Base-by-base conservation (phyloP, 331 rosid species). In the Rosa hybrid region DNA sequence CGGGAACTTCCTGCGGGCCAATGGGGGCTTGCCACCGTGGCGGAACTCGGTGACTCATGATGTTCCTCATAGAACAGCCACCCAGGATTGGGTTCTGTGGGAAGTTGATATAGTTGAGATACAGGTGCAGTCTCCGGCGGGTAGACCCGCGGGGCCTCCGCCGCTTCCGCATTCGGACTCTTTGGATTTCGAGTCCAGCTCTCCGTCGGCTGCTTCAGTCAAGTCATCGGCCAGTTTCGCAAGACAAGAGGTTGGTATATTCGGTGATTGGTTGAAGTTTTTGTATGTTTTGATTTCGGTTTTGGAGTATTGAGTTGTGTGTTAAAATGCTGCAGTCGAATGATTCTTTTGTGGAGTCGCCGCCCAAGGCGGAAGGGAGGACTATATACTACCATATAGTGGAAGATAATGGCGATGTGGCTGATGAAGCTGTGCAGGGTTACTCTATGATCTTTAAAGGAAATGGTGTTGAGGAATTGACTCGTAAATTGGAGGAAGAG, bases 321-420 rank as follows among this genome's bases (percentile, higher is more conserved):
- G 56, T 68, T 59, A 9, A 38, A 41, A 17, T 41, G 49, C 53
- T 76, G 82, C 86, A 94, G 98, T 85, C 93, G 14, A 80, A 67
- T 75, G 93, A 89, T 69, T 83, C 85, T 4, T 45, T 74, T 17
- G 86, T 75, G 77, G 83, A 38, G 56, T 74, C 84, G 2, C 91
- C 92, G 0, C 92, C 91, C 3, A 93, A 85, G 82, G n/a, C 23
- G 30, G 97, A 90, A 16, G 99, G 99, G 49, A 77, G 99, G 79
- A 87, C 84, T 23, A 91, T 96, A 82, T 96, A 90, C 82, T 96
- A 93, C 72, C 91, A 86, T 80, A 89, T 96, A 49, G 97, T 96
- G 14, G 94, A 93, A 68, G 97, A 91, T 34, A 84, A 87, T 79
- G 96, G 96, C 11, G 93, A 88, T 8, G 96, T 93, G 72, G 80